Evolutionary conservation across 495 filamentous ascomycete species (phyloP), one percentile per base, ranked within the genome.

Genomic region (Tuber magnatum): DNA sequence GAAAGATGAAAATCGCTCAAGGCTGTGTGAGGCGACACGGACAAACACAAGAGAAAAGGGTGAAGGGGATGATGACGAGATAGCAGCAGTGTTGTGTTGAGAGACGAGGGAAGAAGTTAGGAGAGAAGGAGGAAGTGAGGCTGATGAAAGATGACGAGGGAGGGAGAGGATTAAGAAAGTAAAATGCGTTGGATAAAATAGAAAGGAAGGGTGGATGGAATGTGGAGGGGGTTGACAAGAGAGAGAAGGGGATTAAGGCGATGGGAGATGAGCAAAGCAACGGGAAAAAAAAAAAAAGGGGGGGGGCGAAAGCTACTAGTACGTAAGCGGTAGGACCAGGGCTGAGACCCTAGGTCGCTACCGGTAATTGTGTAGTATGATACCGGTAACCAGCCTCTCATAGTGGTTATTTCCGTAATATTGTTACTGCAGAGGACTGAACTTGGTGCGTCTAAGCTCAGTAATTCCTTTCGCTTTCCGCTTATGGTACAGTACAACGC

Each of bases 1-100:
- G 84, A 84, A 87, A 86, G 80, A 75, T 83, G 82, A 75, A 61
- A 69, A 71, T 81, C 43, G 76, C 77, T 74, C 74, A 81, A 76
- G 76, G 74, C 74, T 71, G 74, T 71, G 77, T 68, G 76, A 56
- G 61, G 46, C 39, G 46, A 46, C 35, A 69, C 41, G n/a, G 38
- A 75, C 28, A 39, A 61, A 46, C 69, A 74, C 65, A 79, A 75
- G 82, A 61, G 40, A 41, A 41, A 65, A 80, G 71, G 72, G 69
- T 42, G 72, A 71, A 76, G 69, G 69, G 40, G 72, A 73, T 74
- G 73, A 70, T 71, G 76, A 73, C 69, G 74, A 82, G 79, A 73
- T 78, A 81, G 81, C 76, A 78, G 76, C 51, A 38, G 3, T 74
- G 73, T 73, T 69, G 77, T 78, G 81, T 81, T 82, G 77, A 81